Percentiles rank a stretch among this genome's conserved stretches.
phyloP scores from a whole-genome alignment of 2,329 filamentous ascomycete genomes.

The Sporothrix humicola region DNA sequence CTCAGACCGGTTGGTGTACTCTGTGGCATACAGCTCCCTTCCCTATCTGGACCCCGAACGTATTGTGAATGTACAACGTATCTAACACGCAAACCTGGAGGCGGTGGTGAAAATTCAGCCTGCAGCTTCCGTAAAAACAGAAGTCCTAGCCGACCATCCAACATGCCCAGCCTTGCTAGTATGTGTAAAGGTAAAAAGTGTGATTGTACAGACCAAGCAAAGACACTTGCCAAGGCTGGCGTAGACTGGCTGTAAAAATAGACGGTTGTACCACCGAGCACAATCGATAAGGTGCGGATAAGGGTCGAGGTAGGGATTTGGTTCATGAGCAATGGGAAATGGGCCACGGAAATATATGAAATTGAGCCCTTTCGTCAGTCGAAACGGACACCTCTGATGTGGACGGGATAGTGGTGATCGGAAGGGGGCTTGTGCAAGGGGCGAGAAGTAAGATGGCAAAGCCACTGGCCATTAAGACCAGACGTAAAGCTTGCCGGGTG shows the following conservation, averaged over 20 bases:
- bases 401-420: conserved; percentile 3
- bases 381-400: conserved; percentile 16
- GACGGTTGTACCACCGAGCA: neutral
- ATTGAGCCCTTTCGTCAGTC: neutral
- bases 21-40: neutral
- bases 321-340: neutral
- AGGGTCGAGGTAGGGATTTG: neutral
- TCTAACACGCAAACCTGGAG: neutral
- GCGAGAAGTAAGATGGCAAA: neutral
- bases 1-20: neutral
- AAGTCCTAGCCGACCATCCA: conserved; percentile 16
- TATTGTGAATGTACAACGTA: neutral
- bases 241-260: conserved; percentile 17
- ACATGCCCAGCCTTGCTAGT: conserved; percentile 16
- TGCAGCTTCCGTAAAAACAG: neutral
- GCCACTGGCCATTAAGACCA: neutral
- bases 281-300: conserved; percentile 11
- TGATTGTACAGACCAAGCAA: neutral
- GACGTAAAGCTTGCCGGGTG: conserved; percentile 10
- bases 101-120: neutral
- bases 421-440: neutral
- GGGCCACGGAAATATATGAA: neutral
- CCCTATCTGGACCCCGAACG: no score
- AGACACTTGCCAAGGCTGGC: neutral
- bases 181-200: neutral